Evolutionary conservation across 768 basidiomycete species (phyloP), one percentile per base, ranked within the genome.

Genomic region (Phlebiopsis flavidoalba): DNA sequence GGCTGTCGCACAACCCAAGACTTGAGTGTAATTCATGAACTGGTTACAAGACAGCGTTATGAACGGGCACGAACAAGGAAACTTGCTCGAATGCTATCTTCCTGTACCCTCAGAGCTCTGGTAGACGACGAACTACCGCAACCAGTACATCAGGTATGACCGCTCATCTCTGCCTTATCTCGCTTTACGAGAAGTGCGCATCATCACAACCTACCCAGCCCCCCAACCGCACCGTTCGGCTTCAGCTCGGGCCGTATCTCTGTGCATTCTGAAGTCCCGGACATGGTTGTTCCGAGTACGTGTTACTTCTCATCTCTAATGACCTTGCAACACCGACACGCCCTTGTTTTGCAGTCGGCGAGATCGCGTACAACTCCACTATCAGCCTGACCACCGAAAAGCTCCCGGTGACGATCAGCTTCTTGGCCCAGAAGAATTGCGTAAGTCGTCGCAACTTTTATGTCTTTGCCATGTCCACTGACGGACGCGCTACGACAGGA

Each of bases 261-360:
- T 0, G 64, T 65, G 5, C 60, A 66, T 45, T 66, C 67, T 2
- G 70, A 69, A 46, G 57, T 63, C 2, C 71, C 71, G 3, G 71
- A 72, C 36, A 69, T 72, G 68, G 71, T 72, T 12, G 69, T 72
- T 10, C 71, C 71, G 3, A 61, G 70, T 71, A 56, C 49, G 69
- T 64, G 3, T n/a, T n/a, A 12, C 26, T 31, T 33, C 5, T 17
- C 17, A 51, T 24, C 4, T 8, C 12, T 8, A 17, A n/a, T 19
- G 47, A n/a, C n/a, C 43, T 52, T 36, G n/a, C 31, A 7, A n/a
- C 26, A 15, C 22, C 36, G 7, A 19, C 56, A 46, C 12, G 43
- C 26, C 10, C 12, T 19, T 21, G 17, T 11, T 17, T 19, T 31
- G 5, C 21, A 67, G 68, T 72, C 31, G 71, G 71, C 17, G 69